Evolutionary conservation across 768 basidiomycete species (phyloP).

Genomic region (Boletus vinaceobasis): DNA sequence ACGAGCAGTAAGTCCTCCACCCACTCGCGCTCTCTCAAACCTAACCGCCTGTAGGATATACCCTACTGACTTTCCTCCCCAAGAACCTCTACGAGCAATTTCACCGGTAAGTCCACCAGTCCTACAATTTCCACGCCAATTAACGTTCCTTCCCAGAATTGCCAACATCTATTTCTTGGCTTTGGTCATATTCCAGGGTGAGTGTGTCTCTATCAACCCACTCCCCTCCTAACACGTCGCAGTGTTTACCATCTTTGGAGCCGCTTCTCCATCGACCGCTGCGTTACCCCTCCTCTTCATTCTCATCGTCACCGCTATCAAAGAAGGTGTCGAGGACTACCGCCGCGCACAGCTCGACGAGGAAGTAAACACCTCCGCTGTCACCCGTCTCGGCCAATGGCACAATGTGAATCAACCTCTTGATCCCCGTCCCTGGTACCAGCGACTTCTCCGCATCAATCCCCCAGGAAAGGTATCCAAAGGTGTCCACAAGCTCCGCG

Average conservation of each 20-base stretch:
- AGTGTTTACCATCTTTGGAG: conserved; percentile 93
- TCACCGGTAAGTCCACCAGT: conserved; percentile 52
- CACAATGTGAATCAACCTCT: conserved; percentile 82
- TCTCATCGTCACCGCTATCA: conserved; percentile 83
- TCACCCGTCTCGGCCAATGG: conserved; percentile 87
- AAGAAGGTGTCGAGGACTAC: conserved; percentile 95
- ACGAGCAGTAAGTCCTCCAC: conserved; percentile 72
- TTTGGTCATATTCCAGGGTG: conserved; percentile 78
- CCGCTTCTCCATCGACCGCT: conserved; percentile 75
- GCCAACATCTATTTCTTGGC: conserved; percentile 92
- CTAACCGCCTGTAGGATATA: conserved; percentile 64
- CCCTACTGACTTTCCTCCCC: conserved; percentile 83
- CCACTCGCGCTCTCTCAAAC: neutral
- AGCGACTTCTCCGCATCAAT: conserved; percentile 69
- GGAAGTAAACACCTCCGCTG: conserved; percentile 91
- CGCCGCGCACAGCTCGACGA: conserved; percentile 86
- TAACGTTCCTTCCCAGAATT: conserved; percentile 43
- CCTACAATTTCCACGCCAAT: neutral
- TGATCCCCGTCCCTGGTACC: conserved; percentile 73
- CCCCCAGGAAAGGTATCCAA: conserved; percentile 73
- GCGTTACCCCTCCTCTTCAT: conserved; percentile 88
- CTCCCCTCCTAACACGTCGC: conserved; percentile 9
- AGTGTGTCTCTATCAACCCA: conserved; percentile 16
- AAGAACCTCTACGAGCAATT: conserved; percentile 97
- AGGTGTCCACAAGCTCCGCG: conserved; percentile 82